phyloP scores from a whole-genome alignment of 2,329 filamentous ascomycete species.

The Zarea fungicola region DNA sequence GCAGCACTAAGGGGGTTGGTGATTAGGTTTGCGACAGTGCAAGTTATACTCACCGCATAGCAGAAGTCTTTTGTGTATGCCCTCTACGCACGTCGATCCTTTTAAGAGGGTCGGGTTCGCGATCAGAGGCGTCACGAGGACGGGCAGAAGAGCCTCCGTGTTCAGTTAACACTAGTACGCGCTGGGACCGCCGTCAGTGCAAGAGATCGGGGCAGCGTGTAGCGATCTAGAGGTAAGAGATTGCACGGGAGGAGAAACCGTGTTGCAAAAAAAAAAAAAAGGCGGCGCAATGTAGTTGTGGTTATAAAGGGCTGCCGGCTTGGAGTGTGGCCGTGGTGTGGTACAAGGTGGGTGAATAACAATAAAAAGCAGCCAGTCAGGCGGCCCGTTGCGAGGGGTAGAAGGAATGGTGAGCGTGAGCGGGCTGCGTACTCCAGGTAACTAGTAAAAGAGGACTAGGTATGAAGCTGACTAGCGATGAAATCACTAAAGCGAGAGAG shows the following conservation, averaged over 20 bases:
- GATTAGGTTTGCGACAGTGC: conserved; percentile 12
- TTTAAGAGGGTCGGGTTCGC: conserved; percentile 10
- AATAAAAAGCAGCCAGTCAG: conserved; percentile 11
- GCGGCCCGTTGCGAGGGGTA: conserved; percentile 6
- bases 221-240: not conserved
- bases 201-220: not conserved
- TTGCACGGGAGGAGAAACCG: not conserved
- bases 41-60: conserved; percentile 39
- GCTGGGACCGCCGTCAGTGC: conserved; percentile 1
- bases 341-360: conserved; percentile 10
- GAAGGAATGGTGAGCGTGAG: conserved; percentile 5
- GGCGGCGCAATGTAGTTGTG: conserved; percentile 10
- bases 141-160: not conserved
- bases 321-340: conserved; percentile 6
- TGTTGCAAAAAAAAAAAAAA: not conserved
- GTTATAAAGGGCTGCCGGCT: conserved; percentile 12
- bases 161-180: conserved; percentile 10
- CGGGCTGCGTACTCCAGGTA: too few species aligned
- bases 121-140: conserved; percentile 12
- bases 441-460: conserved; percentile 1
- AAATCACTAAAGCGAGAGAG: too few species aligned
- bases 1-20: conserved; percentile 10
- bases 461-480: not conserved
- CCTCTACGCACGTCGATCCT: conserved; percentile 13
- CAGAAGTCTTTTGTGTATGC: conserved; percentile 21